Base-by-base conservation (phyloP, 2,329 filamentous ascomycete genomes). In the Exophiala viscosa region DNA sequence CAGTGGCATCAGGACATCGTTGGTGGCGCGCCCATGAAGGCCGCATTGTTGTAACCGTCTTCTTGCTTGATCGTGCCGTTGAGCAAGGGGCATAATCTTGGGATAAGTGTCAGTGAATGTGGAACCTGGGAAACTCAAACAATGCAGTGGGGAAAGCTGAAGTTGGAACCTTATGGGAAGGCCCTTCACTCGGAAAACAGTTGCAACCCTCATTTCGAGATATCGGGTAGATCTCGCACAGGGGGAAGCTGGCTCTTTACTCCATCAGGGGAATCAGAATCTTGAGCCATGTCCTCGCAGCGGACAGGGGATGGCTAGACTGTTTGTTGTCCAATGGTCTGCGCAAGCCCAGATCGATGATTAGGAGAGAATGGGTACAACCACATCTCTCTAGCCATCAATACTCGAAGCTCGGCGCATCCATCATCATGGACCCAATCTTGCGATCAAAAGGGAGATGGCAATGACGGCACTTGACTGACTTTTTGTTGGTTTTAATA, bases 401-500 rank as follows among this genome's bases (percentile, higher is more conserved):
- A 20, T 42, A 15, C 32, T 54, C 52, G 20, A 58, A 50, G 41
- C 28, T 45, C 45, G 52, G 55, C 13, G 55, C 48, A 41, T 48
- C 43, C 31, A 54, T 46, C 50, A 60, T 38, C 45, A 55, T 15
- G 14, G 46, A 54, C 7, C 44, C 56, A 45, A 58, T 39, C 31
- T 59, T 54, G 57, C 52, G 54, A 32, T 57, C 48, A 51, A 58
- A 20, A 50, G 55, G 55, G 41, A 58, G 53, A 55, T 60, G 44
- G 48, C 60, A 63, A 52, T 55, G 46, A 48, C 55, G 56, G 60
- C 62, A 64, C 60, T 62, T 57, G 62, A 71, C 78, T 73, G 82
- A 93, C 90, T 96, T 97, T 76, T 96, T 95, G 77, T 97, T 97
- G 43, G 92, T 97, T 73, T 96, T 96, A 77, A 99, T 99, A 67